These are phyloP conservation scores for Farysia itapuensis DNA, from an alignment of 1,284 basidiomycete genomes.

Conservation along the genomic window DNA sequence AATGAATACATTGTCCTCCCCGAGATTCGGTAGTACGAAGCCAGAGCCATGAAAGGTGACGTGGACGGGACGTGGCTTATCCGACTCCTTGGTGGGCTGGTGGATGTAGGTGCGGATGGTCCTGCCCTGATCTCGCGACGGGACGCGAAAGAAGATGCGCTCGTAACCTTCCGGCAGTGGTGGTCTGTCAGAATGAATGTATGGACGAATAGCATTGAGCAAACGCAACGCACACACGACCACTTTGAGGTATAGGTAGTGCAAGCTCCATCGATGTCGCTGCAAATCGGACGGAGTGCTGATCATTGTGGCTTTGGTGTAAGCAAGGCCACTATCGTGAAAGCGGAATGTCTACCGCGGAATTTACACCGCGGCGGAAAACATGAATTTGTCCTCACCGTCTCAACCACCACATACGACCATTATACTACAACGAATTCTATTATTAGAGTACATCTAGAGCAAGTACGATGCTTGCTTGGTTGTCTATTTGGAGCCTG, in stretches of 20 bases:
- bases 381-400: too few relatives aligned
- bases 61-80: constrained; percentile 21
- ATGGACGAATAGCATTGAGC: constrained; percentile 6
- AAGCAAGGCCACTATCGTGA: too few relatives aligned
- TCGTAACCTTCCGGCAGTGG: constrained; percentile 11
- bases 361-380: too few relatives aligned
- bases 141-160: constrained; percentile 17
- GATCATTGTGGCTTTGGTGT: too few relatives aligned
- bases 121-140: constrained; percentile 35
- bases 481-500: constrained; percentile 1
- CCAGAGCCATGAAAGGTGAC: constrained; percentile 33
- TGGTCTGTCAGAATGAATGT: constrained; percentile 3
- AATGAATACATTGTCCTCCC: constrained; percentile 23
- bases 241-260: constrained; percentile 19
- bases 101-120: constrained; percentile 37
- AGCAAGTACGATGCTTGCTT: too few relatives aligned
- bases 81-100: constrained; percentile 16
- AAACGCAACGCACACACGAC: constrained; percentile 14
- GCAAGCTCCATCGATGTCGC: constrained; percentile 16
- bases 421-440: too few relatives aligned
- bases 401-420: too few relatives aligned
- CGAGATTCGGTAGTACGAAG: constrained; percentile 31
- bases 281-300: too few relatives aligned
- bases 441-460: too few relatives aligned
- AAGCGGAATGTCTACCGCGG: too few relatives aligned